Conservation (phyloP, 768 basidiomycete genomes). For the Calocybe cyanea region DNA sequence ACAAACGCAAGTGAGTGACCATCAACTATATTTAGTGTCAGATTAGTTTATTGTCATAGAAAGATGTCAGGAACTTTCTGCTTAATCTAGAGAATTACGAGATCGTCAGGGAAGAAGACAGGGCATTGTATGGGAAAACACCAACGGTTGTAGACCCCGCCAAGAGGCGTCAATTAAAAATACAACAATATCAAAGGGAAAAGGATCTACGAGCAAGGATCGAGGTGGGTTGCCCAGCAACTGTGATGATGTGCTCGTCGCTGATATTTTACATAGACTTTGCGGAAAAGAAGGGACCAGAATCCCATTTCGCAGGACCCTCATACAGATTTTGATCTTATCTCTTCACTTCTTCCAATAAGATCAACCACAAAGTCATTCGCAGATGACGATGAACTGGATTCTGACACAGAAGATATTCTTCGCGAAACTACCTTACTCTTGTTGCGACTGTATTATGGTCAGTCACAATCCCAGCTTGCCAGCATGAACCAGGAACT, state of each 20-base stretch:
- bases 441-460: constrained; percentile 70
- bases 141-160: constrained; percentile 58
- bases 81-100: constrained; percentile 59
- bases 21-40: constrained; percentile 7
- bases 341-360: constrained; percentile 55
- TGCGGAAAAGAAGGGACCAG: constrained; percentile 53
- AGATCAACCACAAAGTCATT: constrained; percentile 10
- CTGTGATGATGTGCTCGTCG: not conserved
- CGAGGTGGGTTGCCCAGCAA: constrained; percentile 43
- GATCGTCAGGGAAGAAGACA: constrained; percentile 60
- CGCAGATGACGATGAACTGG: constrained; percentile 42
- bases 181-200: constrained; percentile 84
- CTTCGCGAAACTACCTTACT: constrained; percentile 65
- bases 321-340: constrained; percentile 57
- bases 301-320: constrained; percentile 24
- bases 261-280: constrained; percentile 29
- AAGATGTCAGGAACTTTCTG: constrained; percentile 43
- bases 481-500: constrained; percentile 70
- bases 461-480: constrained; percentile 63
- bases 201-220: constrained; percentile 72
- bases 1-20: constrained; percentile 52
- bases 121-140: constrained; percentile 46
- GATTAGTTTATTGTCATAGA: constrained; percentile 31
- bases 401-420: constrained; percentile 59
- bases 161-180: constrained; percentile 80